A percentile compares a stretch with the other conserved stretches of the same genome.
Conservation (phyloP, 129 eudicot species). For the Smallanthus sonchifolius region DNA sequence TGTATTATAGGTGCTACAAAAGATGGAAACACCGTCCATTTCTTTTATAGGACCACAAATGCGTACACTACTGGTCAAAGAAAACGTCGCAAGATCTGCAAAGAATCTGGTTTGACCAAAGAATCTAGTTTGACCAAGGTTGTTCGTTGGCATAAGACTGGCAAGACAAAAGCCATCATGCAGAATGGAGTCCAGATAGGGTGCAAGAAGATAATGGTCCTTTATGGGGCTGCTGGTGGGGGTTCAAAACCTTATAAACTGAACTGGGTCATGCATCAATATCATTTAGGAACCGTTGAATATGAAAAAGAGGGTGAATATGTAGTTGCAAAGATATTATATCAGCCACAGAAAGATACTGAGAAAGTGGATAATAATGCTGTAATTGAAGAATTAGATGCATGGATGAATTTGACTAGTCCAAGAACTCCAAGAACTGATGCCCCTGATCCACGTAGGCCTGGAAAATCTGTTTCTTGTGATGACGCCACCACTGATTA, state of each 20-base stretch:
- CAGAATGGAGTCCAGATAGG: conserved; percentile 73
- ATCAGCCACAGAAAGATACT: conserved; percentile 52
- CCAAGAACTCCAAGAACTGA: conserved; percentile 70
- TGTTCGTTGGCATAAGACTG: conserved; percentile 98
- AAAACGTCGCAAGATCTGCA: conserved; percentile 76
- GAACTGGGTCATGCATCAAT: conserved; percentile 96
- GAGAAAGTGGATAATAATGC: conserved; percentile 31
- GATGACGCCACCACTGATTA: conserved; percentile 35
- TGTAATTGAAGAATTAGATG: conserved; percentile 35
- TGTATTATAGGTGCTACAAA: conserved; percentile 63
- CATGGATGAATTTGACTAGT: conserved; percentile 30
- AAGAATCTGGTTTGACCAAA: conserved; percentile 28
- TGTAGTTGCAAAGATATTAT: conserved; percentile 78
- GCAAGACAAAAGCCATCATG: conserved; percentile 66
- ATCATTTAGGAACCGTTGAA: conserved; percentile 66
- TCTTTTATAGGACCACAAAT: conserved; percentile 64
- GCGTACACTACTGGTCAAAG: conserved; percentile 85
- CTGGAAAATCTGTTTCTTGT: conserved; percentile 33
- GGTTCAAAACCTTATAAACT: conserved; percentile 60
- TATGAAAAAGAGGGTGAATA: conserved; percentile 76
- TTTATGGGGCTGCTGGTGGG: conserved; percentile 44
- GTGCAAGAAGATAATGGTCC: conserved; percentile 88
- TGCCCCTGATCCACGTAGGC: conserved; percentile 61
- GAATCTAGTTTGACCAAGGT: conserved; percentile 28
- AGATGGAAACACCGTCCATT: conserved; percentile 72